A percentile compares a stretch with the other conserved stretches of the same genome.
These are phyloP conservation scores for Inonotus hispidus DNA, from an alignment of 1,284 basidiomycete genomes.

Conservation along the genomic window DNA sequence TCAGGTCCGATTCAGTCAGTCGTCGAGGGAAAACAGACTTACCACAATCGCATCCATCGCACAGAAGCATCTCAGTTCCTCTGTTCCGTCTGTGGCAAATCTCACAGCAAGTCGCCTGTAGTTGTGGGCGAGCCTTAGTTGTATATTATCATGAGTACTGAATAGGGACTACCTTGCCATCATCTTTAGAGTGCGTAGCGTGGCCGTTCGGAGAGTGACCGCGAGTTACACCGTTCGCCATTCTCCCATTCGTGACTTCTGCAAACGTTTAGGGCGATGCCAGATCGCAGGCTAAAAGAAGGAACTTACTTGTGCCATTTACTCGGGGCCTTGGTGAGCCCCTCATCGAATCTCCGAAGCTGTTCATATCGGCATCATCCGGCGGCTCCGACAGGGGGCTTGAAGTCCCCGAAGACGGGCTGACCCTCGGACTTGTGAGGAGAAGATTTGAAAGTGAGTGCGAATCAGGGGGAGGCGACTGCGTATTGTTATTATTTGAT, in stretches of 20 bases:
- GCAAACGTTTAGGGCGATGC: not conserved
- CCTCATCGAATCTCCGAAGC: constrained; percentile 27
- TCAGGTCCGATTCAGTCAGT: constrained; percentile 20
- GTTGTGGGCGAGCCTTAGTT: not conserved
- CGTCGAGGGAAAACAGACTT: constrained; percentile 27
- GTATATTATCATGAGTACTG: not conserved
- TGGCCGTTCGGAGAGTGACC: not conserved
- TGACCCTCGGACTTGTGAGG: constrained; percentile 51
- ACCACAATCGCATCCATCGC: constrained; percentile 97
- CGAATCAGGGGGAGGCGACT: constrained; percentile 21
- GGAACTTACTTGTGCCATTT: constrained; percentile 30
- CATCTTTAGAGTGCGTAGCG: constrained; percentile 8
- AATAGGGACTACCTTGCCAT: constrained; percentile 4
- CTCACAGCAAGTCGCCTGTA: constrained; percentile 52
- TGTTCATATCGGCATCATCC: constrained; percentile 61
- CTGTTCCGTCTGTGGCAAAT: constrained; percentile 86
- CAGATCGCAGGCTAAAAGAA: constrained; percentile 8
- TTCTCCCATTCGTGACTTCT: constrained; percentile 6
- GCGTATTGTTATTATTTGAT: not conserved
- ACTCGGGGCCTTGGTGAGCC: constrained; percentile 31
- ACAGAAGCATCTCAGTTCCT: constrained; percentile 88
- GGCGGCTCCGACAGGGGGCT: constrained; percentile 76
- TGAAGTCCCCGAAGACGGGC: constrained; percentile 65
- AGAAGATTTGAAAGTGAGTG: constrained; percentile 4
- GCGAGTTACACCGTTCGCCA: constrained; percentile 7